phyloP scores from a whole-genome alignment of 1,139 yeast species.

The Candida sojae region DNA sequence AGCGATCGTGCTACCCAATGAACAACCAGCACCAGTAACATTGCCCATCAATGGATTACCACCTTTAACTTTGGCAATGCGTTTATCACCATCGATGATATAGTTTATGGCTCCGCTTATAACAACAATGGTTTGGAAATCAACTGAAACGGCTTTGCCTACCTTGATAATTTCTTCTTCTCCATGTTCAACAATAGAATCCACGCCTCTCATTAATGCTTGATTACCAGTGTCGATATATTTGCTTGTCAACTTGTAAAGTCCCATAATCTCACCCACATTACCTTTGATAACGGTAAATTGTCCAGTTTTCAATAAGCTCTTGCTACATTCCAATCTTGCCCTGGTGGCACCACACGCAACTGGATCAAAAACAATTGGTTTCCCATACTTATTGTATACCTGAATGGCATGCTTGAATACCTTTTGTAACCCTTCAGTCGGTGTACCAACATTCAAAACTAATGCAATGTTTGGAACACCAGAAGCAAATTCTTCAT shows the following conservation, averaged over 20 bases:
- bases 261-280: conserved; percentile 70
- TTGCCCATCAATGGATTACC: conserved; percentile 69
- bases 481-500: conserved; percentile 59
- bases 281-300: conserved; percentile 83
- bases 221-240: conserved; percentile 31
- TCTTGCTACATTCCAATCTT: conserved; percentile 50
- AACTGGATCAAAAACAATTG: conserved; percentile 85
- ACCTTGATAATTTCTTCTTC: conserved; percentile 34
- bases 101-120: conserved; percentile 52
- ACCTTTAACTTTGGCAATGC: conserved; percentile 40
- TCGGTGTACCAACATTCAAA: conserved; percentile 78
- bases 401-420: conserved; percentile 55
- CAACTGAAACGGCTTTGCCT: conserved; percentile 55
- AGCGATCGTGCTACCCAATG: conserved; percentile 74
- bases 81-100: conserved; percentile 22
- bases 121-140: conserved; percentile 65
- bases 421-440: conserved; percentile 40
- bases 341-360: conserved; percentile 82
- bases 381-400: conserved; percentile 60
- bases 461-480: conserved; percentile 58
- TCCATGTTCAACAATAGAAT: conserved; percentile 43
- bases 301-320: conserved; percentile 58
- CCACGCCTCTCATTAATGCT: conserved; percentile 73
- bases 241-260: conserved; percentile 33
- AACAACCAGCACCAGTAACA: conserved; percentile 90